Evolutionary conservation across 371 early-diverging fungal genomes (phyloP).

Genomic region (Capniomyces stellatus): DNA sequence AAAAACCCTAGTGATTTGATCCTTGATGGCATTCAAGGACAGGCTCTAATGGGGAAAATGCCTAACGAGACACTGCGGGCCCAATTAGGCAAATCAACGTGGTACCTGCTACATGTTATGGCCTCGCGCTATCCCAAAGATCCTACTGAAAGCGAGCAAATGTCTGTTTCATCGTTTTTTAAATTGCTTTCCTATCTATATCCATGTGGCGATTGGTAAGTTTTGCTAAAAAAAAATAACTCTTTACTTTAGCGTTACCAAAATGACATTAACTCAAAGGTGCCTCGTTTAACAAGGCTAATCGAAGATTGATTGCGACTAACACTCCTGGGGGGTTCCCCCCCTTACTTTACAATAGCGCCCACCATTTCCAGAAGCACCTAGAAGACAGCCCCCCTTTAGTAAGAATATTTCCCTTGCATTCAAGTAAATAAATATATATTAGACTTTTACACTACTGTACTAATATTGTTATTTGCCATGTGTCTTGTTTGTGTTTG

Average conservation of each 20-base stretch:
- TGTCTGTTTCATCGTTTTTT: slow-evolving; percentile 63
- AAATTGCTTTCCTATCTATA: slow-evolving; percentile 74
- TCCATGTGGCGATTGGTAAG: slow-evolving; percentile 95
- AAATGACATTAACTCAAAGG: background rate
- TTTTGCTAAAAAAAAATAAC: too few relatives aligned
- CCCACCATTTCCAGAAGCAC: slow-evolving; percentile 65
- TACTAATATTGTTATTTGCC: background rate
- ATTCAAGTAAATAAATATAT: too few relatives aligned
- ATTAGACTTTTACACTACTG: too few relatives aligned
- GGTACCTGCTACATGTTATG: slow-evolving; percentile 93
- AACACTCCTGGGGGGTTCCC: background rate
- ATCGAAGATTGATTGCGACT: background rate
- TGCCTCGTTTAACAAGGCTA: background rate
- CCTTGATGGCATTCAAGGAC: slow-evolving; percentile 6
- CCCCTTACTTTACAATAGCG: slow-evolving; percentile 29
- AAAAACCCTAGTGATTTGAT: slow-evolving; percentile 21
- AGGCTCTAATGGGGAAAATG: slow-evolving; percentile 48
- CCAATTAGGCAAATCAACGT: slow-evolving; percentile 21
- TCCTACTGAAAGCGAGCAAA: slow-evolving; percentile 63
- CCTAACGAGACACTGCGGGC: slow-evolving; percentile 65
- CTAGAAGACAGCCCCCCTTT: slow-evolving; percentile 74
- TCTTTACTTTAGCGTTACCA: too few relatives aligned
- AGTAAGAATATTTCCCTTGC: slow-evolving; percentile 11
- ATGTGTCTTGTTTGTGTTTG: background rate
- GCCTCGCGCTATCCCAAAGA: slow-evolving; percentile 78